Evolutionary conservation across 345 rosid species (phyloP), one percentile per base, ranked within the genome.

Genomic region (Theobroma cacao): DNA sequence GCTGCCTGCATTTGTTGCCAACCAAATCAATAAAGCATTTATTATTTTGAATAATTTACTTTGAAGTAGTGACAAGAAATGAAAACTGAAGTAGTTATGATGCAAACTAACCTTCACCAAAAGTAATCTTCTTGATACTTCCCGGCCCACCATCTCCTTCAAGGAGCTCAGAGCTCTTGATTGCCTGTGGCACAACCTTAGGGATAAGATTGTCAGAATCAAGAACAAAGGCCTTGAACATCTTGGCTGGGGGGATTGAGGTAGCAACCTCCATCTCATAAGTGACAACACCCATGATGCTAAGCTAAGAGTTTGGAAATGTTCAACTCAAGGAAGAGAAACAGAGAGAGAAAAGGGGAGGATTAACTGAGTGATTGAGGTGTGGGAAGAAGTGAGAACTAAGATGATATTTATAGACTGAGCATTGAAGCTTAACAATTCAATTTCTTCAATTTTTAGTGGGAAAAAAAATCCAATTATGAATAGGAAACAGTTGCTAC

Each of bases 121-220:
- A 69, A 33, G n/a, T 70, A 2, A 65, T 2, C 15, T 84, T 78
- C 81, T 74, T 88, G 82, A 85, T 78, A 61, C 60, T 86, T 26
- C 88, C 88, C 10, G 87, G 73, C 11, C 86, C 91, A n/a, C 88
- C 91, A 56, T 86, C 73, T 17, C 92, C 91, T 74, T 86, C 72
- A 8, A 88, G 5, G n/a, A 66, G 24, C 5, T 82, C 85, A 5
- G 63, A 47, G 3, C 77, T 85, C 72, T 72, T 68, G 31, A 86
- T 58, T 30, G 72, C 84, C 22, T 86, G 82, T 2, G 91, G 88
- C 60, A 83, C 4, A 45, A 82, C 64, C 80, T 83, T 86, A 48
- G 84, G 80, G 56, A 89, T 22, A 55, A 89, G 75, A 7, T 43
- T 61, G 15, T 80, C 78, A 4, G 59, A 67, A 0, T 89, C 86